Evolutionary conservation across 2,329 filamentous ascomycete species (phyloP), one percentile per base, ranked within the genome.

Genomic region (Tolypocladium guangdongense): DNA sequence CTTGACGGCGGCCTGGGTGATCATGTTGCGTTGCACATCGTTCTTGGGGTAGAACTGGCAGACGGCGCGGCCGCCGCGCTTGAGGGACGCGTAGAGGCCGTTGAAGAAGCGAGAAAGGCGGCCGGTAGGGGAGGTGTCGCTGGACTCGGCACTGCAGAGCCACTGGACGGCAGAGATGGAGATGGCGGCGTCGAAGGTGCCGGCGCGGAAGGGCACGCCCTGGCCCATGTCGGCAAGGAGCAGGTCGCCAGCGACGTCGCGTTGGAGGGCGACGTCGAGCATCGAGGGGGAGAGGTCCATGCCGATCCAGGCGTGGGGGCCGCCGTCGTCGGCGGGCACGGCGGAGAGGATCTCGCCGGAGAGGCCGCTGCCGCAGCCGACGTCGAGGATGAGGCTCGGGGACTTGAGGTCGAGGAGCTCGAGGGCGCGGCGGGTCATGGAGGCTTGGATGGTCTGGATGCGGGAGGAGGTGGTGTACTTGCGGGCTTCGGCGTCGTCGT

Each of bases 1-100:
- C 65, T 88, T 90, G 56, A 97, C 87, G 0, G 93, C 93, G 0
- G 93, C 93, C 55, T 82, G 80, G 51, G 86, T 89, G 60, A 99
- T 95, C 91, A 99, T 96, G 64, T 81, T 83, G 64, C 91, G 82
- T 73, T 99, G 93, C 57, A 82, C 78, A 61, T 95, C 87, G 68
- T 99, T 97, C 73, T 96, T 96, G 3, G 93, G 93, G 68, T 99
- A 99, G 70, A 99, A 99, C 65, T 99, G 93, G 67, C 91, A 96
- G 16, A 97, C 92, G 0, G 93, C 93, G 38, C 90, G 80, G 1
- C 90, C 93, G 7, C 93, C 93, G 22, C 93, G 78, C 58, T 84
- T 83, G 57, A 99, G 72, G 56, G 84, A 84, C 0, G 90, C 87
- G 70, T 97, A 99, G 2, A 99, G 72, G 0, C 90, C 90, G 63